Conservation (phyloP, 257 asterid genomes). For the Solanum arcanum region DNA sequence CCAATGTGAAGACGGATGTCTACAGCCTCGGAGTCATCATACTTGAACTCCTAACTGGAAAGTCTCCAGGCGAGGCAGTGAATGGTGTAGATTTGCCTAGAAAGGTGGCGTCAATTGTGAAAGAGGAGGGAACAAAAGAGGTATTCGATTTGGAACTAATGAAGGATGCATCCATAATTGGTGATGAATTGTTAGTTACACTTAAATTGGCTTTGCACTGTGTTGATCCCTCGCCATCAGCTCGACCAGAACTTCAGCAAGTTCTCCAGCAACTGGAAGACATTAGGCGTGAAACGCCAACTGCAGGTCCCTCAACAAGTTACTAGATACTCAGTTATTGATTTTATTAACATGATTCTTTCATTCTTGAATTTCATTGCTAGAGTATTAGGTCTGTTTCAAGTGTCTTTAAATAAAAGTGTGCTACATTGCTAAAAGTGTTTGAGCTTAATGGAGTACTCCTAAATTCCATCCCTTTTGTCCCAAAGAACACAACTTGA, state of each 20-base stretch:
- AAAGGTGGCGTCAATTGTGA: constrained; percentile 90
- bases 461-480: not conserved
- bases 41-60: constrained; percentile 80
- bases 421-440: not conserved
- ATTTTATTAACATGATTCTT: constrained; percentile 35
- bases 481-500: not conserved
- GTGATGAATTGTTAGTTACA: constrained; percentile 73
- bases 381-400: not conserved
- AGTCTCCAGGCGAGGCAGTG: constrained; percentile 79
- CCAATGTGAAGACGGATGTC: constrained; percentile 76
- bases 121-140: constrained; percentile 94
- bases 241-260: constrained; percentile 67
- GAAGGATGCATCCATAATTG: constrained; percentile 75
- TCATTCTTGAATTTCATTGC: constrained; percentile 42
- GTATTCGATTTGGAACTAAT: constrained; percentile 82
- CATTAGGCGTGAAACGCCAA: constrained; percentile 48
- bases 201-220: constrained; percentile 89
- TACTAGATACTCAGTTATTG: not conserved
- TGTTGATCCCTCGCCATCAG: constrained; percentile 74
- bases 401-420: not conserved
- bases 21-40: constrained; percentile 89
- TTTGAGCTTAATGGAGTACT: not conserved
- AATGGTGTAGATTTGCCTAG: constrained; percentile 70
- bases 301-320: constrained; percentile 15
- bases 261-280: constrained; percentile 76